Percentiles rank a stretch among this genome's conserved stretches.
Evolutionary conservation across 176 grass and related monocot species (phyloP).

Genomic region (Typha latifolia): DNA sequence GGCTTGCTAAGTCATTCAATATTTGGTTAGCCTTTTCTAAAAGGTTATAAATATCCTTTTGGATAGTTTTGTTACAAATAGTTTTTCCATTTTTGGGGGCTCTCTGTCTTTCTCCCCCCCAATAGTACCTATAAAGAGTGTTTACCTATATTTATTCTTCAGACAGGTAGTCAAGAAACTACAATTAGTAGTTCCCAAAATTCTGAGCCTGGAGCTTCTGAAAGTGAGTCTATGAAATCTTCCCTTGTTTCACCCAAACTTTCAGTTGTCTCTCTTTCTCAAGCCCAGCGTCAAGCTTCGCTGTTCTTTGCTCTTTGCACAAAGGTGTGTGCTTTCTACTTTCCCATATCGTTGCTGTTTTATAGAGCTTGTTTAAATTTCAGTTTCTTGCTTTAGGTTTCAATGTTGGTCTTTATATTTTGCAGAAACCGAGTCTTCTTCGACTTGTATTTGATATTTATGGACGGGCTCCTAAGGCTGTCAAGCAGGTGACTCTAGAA

Average conservation of each 20-base stretch:
- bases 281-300: constrained; percentile 59
- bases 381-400: constrained; percentile 1
- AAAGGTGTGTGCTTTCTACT: constrained; percentile 31
- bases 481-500: constrained; percentile 57
- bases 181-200: constrained; percentile 43
- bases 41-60: too few relatives aligned
- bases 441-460: constrained; percentile 66
- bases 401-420: constrained; percentile 12
- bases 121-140: background rate
- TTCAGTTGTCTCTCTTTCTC: constrained; percentile 37
- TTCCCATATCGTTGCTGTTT: too few relatives aligned
- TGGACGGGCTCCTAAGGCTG: constrained; percentile 77
- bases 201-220: constrained; percentile 39
- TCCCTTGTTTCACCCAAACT: constrained; percentile 32
- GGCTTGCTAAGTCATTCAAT: too few relatives aligned
- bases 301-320: constrained; percentile 97
- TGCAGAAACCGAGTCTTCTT: constrained; percentile 80
- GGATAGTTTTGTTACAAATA: too few relatives aligned
- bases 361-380: background rate
- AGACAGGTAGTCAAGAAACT: constrained; percentile 46
- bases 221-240: constrained; percentile 32
- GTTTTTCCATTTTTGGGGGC: background rate
- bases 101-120: background rate
- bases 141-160: constrained; percentile 24
- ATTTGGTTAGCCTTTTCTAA: too few relatives aligned